phyloP scores from a whole-genome alignment of 1,139 yeast genomes.

The Spathaspora sp. region DNA sequence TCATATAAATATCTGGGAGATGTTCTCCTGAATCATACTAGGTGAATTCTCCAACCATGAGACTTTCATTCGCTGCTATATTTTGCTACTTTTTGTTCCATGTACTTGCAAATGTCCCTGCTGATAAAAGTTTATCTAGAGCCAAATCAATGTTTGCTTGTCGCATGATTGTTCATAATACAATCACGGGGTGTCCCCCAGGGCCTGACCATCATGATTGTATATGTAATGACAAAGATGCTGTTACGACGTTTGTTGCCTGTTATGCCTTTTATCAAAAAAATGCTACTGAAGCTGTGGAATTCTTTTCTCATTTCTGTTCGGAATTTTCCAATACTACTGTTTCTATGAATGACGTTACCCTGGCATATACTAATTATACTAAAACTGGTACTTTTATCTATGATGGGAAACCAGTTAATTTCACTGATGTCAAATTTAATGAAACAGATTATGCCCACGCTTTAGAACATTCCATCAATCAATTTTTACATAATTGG shows the following conservation, averaged over 20 bases:
- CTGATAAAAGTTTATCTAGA: slow-evolving; percentile 1
- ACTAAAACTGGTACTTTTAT: slow-evolving; percentile 15
- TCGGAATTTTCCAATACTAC: slow-evolving; percentile 11
- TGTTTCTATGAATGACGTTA: slow-evolving; percentile 16
- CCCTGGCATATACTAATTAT: slow-evolving; percentile 19
- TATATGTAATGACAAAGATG: slow-evolving; percentile 14
- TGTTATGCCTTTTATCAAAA: slow-evolving; percentile 11
- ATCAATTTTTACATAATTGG: slow-evolving; percentile 32
- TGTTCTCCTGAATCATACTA: neutral
- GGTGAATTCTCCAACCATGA: neutral
- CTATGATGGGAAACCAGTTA: neutral
- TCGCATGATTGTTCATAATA: slow-evolving; percentile 5
- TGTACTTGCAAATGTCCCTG: neutral
- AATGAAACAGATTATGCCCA: slow-evolving; percentile 2
- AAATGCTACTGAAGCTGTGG: slow-evolving; percentile 6
- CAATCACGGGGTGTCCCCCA: slow-evolving; percentile 9
- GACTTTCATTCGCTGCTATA: neutral
- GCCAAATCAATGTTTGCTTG: slow-evolving; percentile 5
- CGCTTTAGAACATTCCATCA: slow-evolving; percentile 9
- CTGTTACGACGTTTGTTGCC: slow-evolving; percentile 17
- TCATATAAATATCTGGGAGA: neutral
- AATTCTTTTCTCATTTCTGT: slow-evolving; percentile 14
- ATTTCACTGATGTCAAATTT: neutral
- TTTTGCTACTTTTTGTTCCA: neutral
- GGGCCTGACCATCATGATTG: slow-evolving; percentile 11